Evolutionary conservation across 2,329 filamentous ascomycete genomes (phyloP).

Genomic region (Coniochaeta hoffmannii): DNA sequence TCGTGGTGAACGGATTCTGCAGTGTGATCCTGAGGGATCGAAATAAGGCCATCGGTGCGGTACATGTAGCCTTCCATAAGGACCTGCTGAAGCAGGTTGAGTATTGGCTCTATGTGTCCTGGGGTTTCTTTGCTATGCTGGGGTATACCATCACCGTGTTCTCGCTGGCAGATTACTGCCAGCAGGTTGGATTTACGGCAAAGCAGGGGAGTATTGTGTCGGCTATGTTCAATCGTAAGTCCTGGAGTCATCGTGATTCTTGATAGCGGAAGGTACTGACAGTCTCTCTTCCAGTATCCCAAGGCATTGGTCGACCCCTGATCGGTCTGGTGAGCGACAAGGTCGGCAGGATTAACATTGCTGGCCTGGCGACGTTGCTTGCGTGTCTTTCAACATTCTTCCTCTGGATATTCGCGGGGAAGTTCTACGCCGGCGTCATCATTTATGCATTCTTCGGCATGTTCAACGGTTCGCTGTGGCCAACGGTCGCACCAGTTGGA

Average conservation of each 20-base stretch:
- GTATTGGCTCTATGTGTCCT: slow-evolving; percentile 58
- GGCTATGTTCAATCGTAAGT: slow-evolving; percentile 62
- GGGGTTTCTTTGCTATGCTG: slow-evolving; percentile 64
- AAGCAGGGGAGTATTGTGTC: slow-evolving; percentile 63
- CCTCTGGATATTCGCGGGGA: slow-evolving; percentile 65
- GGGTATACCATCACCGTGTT: slow-evolving; percentile 74
- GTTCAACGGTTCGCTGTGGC: slow-evolving; percentile 66
- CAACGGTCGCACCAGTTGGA: slow-evolving; percentile 59
- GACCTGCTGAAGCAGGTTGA: slow-evolving; percentile 53
- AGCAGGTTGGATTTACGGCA: slow-evolving; percentile 57
- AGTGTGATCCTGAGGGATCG: slow-evolving; percentile 60
- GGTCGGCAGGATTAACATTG: slow-evolving; percentile 67
- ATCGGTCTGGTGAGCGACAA: slow-evolving; percentile 67
- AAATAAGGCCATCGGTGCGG: slow-evolving; percentile 62
- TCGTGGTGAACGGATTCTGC: slow-evolving; percentile 56
- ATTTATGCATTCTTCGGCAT: slow-evolving; percentile 63
- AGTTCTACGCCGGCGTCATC: slow-evolving; percentile 56
- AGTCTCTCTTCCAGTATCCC: slow-evolving; percentile 36
- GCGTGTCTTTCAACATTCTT: slow-evolving; percentile 59
- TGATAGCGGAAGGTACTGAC: slow-evolving; percentile 3
- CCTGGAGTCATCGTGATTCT: neutral
- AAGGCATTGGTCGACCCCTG: slow-evolving; percentile 60
- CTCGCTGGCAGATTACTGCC: slow-evolving; percentile 65
- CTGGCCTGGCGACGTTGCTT: slow-evolving; percentile 54
- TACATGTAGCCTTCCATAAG: slow-evolving; percentile 59